These are phyloP conservation scores for Brassica napus DNA, from an alignment of 345 rosid genomes.

Conservation along the genomic window DNA sequence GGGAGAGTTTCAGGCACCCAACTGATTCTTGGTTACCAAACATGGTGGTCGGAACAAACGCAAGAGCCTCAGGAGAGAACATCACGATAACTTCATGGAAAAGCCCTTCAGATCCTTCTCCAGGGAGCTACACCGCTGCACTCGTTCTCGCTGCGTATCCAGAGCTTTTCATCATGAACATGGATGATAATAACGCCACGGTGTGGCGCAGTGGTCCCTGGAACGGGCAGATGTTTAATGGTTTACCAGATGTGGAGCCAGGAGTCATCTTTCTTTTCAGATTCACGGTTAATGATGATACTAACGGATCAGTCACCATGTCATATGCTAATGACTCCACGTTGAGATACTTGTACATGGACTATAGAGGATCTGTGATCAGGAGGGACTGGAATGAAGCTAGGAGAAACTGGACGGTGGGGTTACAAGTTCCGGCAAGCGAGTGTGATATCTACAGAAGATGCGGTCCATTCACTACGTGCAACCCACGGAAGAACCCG, in stretches of 20 bases:
- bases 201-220: constrained; percentile 65
- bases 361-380: constrained; percentile 1
- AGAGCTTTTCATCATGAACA: constrained; percentile 49
- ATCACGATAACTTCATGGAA: constrained; percentile 52
- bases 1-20: constrained; percentile 65
- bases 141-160: constrained; percentile 38
- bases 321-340: constrained; percentile 21
- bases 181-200: constrained; percentile 23
- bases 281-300: constrained; percentile 26
- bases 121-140: constrained; percentile 47
- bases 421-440: constrained; percentile 36
- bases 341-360: constrained; percentile 34
- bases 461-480: constrained; percentile 55
- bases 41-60: constrained; percentile 46
- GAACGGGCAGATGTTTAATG: constrained; percentile 50
- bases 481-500: constrained; percentile 36
- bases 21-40: constrained; percentile 39
- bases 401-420: constrained; percentile 12
- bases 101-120: constrained; percentile 56
- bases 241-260: constrained; percentile 26
- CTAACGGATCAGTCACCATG: constrained; percentile 25
- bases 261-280: constrained; percentile 35
- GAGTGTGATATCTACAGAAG: constrained; percentile 47
- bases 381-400: constrained; percentile 28
- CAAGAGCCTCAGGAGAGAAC: constrained; percentile 35